Evolutionary conservation across 306 rosid genomes (phyloP).

Genomic region (Inga leiocalycina): DNA sequence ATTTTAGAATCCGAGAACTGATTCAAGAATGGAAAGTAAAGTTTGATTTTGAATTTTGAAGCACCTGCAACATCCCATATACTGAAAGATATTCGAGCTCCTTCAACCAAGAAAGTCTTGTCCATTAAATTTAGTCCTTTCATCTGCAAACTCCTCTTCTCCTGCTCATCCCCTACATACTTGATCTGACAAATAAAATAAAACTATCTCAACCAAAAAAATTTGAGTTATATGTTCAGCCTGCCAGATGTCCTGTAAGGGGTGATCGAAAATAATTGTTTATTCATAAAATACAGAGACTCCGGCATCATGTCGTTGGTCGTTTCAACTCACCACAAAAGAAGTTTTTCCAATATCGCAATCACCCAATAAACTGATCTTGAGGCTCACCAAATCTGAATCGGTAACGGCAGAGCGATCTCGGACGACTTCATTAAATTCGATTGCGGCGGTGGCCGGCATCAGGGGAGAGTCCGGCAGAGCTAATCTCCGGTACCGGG

Average conservation of each 20-base stretch:
- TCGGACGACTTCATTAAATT: background rate
- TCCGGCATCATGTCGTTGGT: background rate
- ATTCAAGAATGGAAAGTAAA: constrained; percentile 1
- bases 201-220: too few relatives aligned
- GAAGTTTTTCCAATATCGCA: constrained; percentile 93
- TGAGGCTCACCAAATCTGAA: constrained; percentile 79
- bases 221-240: too few relatives aligned
- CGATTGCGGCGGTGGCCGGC: constrained; percentile 1
- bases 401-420: constrained; percentile 38
- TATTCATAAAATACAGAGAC: background rate
- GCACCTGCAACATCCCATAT: constrained; percentile 96
- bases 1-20: constrained; percentile 12
- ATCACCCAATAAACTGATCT: constrained; percentile 93
- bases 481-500: constrained; percentile 55
- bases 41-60: constrained; percentile 2
- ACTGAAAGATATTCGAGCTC: constrained; percentile 75
- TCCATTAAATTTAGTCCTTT: constrained; percentile 86
- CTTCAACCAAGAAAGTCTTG: constrained; percentile 70
- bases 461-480: constrained; percentile 19
- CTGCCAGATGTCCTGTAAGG: background rate
- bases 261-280: background rate
- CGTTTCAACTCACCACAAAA: constrained; percentile 55
- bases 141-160: constrained; percentile 69
- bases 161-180: constrained; percentile 89
- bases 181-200: constrained; percentile 53